Evolutionary conservation across 2,329 filamentous ascomycete genomes (phyloP).

Genomic region (Neonectria neomacrospora): DNA sequence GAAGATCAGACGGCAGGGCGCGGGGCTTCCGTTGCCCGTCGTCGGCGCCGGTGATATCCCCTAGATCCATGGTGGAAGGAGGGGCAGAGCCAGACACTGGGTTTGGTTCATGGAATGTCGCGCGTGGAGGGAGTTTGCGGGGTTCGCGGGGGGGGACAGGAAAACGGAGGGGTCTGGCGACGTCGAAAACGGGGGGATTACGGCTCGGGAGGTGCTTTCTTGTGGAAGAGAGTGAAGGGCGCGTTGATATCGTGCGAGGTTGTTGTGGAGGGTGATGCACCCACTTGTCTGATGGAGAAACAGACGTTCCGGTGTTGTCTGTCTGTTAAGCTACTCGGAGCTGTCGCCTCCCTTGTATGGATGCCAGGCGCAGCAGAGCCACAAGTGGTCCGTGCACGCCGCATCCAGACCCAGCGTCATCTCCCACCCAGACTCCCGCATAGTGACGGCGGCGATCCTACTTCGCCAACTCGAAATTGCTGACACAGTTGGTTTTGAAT

Average conservation of each 20-base stretch:
- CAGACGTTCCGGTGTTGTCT: conserved; percentile 37
- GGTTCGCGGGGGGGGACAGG: conserved; percentile 6
- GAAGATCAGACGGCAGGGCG: conserved; percentile 82
- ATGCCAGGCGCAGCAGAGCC: conserved; percentile 33
- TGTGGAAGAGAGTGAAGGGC: conserved; percentile 23
- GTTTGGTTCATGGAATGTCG: conserved; percentile 48
- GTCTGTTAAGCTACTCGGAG: conserved; percentile 21
- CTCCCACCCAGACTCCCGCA: conserved; percentile 11
- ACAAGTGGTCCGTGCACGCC: conserved; percentile 32
- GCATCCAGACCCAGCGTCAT: conserved; percentile 15
- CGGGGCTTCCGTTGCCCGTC: conserved; percentile 57
- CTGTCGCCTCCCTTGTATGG: conserved; percentile 22
- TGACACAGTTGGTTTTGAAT: conserved; percentile 35
- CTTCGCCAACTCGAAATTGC: conserved; percentile 17
- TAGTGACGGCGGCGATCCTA: neutral
- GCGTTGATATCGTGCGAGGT: conserved; percentile 39
- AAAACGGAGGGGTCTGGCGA: neutral
- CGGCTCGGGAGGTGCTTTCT: conserved; percentile 18
- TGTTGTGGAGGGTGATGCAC: conserved; percentile 37
- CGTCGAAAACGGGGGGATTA: neutral
- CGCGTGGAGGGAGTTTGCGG: conserved; percentile 20
- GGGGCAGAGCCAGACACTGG: conserved; percentile 50
- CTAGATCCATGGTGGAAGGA: conserved; percentile 68
- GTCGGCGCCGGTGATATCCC: conserved; percentile 58
- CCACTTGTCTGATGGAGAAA: conserved; percentile 44